A percentile compares a stretch with the other conserved stretches of the same genome.
Conservation (phyloP, 345 rosid species). For the Limnanthes douglasii region DNA sequence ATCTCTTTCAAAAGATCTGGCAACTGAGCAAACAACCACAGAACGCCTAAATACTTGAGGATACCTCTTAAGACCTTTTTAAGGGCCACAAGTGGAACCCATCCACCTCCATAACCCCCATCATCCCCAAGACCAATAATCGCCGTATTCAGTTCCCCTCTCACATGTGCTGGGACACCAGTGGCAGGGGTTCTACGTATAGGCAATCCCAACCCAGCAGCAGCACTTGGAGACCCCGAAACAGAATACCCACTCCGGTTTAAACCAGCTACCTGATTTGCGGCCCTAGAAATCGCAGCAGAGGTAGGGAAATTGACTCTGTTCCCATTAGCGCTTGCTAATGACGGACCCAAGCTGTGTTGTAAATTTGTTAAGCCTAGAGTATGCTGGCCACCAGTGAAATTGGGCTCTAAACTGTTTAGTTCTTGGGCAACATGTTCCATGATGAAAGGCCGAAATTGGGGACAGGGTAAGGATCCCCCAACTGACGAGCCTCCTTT, state of each 20-base stretch:
- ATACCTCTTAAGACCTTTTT: slow-evolving; percentile 95
- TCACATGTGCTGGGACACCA: slow-evolving; percentile 77
- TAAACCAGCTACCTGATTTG: slow-evolving; percentile 39
- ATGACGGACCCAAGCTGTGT: slow-evolving; percentile 31
- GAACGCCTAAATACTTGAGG: slow-evolving; percentile 92
- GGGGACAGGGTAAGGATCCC: slow-evolving; percentile 98
- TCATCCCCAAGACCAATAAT: slow-evolving; percentile 98
- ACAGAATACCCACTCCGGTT: slow-evolving; percentile 59
- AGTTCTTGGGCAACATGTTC: slow-evolving; percentile 99
- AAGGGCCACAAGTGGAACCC: slow-evolving; percentile 99
- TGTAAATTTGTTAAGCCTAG: slow-evolving; percentile 36
- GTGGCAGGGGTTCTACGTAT: slow-evolving; percentile 69
- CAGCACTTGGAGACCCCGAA: slow-evolving; percentile 46
- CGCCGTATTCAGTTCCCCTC: slow-evolving; percentile 94
- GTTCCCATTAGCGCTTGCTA: slow-evolving; percentile 43
- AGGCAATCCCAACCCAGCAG: slow-evolving; percentile 48
- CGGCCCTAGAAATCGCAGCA: slow-evolving; percentile 45
- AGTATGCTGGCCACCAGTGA: slow-evolving; percentile 50
- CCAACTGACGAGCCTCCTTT: slow-evolving; percentile 83
- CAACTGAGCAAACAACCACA: slow-evolving; percentile 92
- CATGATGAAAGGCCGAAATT: slow-evolving; percentile 98
- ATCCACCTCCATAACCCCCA: slow-evolving; percentile 99
- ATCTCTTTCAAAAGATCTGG: slow-evolving; percentile 91
- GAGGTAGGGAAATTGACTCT: slow-evolving; percentile 52
- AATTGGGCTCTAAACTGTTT: slow-evolving; percentile 76